Base-by-base conservation (phyloP, 306 rosid species). In the Vigna trinervia region DNA sequence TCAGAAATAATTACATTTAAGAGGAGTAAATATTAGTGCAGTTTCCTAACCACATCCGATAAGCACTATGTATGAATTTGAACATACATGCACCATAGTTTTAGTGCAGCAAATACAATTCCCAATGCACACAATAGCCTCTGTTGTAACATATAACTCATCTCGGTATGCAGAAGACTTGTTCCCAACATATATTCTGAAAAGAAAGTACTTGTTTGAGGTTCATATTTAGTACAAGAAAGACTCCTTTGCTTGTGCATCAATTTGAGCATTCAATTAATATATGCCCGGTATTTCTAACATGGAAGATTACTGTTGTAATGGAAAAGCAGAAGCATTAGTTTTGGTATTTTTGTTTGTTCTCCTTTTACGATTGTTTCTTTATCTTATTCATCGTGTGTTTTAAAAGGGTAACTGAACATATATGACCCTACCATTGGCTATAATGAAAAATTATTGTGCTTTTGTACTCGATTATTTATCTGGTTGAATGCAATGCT, bases 401-500 rank as follows among this genome's bases (percentile, higher is more conserved):
- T 65, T 32, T 32, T 4, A 47, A 71, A 67, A 57, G 71, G 36
- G 17, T 34, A 22, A 48, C 48, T 58, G 6, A 10, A 38, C 63
- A 9, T 34, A 7, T 46, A 34, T 73, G 52, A 43, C 32, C 38
- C 15, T 34, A 12, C 28, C 39, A 23, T 60, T 76, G 53, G 32
- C 56, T 69, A 28, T 15, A 47, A 48, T 76, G 30, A 65, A 12
- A 26, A 19, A 11, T 34, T 28, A 12, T 3, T 64, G 67, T 53
- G 67, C 14, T 65, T 38, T 71, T 66, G 12, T 72, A 41, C 19
- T 59, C 54, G 47, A 32, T 52, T 32, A 54, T 36, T 51, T 72
- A 17, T 58, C 48, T 53, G 23, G 36, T 57, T 71, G 71, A 73
- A 57, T 12, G 48, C 19, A 38, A 23, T 64, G 79, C 53, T 75